phyloP scores from a whole-genome alignment of 495 filamentous ascomycete species.

The Aspergillus steynii region DNA sequence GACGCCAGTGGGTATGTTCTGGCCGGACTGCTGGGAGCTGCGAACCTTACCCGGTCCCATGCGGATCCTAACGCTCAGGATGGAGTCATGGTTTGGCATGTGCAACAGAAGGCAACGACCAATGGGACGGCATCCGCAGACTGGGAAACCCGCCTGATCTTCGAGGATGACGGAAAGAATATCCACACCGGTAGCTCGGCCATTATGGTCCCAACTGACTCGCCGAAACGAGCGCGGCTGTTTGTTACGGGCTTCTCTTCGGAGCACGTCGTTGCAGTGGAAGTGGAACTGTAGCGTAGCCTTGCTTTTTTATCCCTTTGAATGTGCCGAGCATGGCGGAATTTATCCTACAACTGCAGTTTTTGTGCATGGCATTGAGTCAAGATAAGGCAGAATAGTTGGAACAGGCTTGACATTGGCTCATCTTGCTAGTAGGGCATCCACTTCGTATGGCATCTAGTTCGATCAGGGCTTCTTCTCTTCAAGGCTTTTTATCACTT shows the following conservation, averaged over 20 bases:
- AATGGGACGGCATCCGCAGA: slow-evolving; percentile 10
- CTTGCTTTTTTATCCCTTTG: neutral
- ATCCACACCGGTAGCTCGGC: slow-evolving; percentile 54
- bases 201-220: slow-evolving; percentile 49
- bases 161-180: slow-evolving; percentile 57
- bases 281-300: slow-evolving; percentile 48
- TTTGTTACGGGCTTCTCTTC: slow-evolving; percentile 60
- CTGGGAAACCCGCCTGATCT: slow-evolving; percentile 51
- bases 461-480: slow-evolving; percentile 2
- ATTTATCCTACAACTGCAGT: neutral
- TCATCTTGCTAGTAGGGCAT: neutral
- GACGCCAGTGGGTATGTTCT: slow-evolving; percentile 59
- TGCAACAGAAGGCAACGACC: slow-evolving; percentile 22
- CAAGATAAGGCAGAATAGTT: neutral
- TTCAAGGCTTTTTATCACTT: slow-evolving; percentile 33
- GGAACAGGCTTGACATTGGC: neutral
- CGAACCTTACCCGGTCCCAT: slow-evolving; percentile 32
- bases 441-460: neutral
- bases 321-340: neutral
- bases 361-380: neutral
- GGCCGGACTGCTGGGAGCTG: slow-evolving; percentile 46
- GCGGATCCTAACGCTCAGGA: slow-evolving; percentile 41
- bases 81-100: slow-evolving; percentile 50
- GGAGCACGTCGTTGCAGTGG: slow-evolving; percentile 52
- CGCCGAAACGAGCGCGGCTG: slow-evolving; percentile 52